These are phyloP conservation scores for Cubamyces lactineus DNA, from an alignment of 768 basidiomycete genomes.

Conservation along the genomic window DNA sequence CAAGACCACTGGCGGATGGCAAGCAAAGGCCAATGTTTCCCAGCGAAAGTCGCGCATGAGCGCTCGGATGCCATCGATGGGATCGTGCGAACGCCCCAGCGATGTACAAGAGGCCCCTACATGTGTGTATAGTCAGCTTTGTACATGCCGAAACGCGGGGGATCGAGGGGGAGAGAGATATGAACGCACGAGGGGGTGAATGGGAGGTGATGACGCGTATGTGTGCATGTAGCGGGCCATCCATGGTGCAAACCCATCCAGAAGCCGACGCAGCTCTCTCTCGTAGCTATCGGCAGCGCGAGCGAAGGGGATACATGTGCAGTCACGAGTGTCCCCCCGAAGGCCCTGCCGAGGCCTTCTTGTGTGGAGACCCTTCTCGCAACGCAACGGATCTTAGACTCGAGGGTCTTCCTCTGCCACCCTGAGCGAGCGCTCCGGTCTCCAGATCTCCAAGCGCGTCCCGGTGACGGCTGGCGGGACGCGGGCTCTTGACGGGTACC, in stretches of 20 bases:
- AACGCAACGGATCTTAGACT: not conserved
- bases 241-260: constrained; percentile 1
- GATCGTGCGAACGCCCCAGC: not conserved
- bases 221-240: not conserved
- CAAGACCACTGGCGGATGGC: constrained; percentile 1
- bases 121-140: not conserved
- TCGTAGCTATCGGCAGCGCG: not conserved
- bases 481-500: not conserved
- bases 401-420: not conserved
- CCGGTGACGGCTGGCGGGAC: not conserved
- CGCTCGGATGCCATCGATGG: constrained; percentile 16
- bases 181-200: not conserved
- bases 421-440: too few species aligned
- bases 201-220: not conserved
- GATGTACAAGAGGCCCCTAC: not conserved
- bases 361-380: not conserved
- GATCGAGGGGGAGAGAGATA: not conserved
- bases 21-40: constrained; percentile 2
- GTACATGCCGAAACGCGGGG: not conserved
- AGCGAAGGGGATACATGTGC: constrained; percentile 1
- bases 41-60: constrained; percentile 8
- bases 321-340: constrained; percentile 5
- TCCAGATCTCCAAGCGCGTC: not conserved
- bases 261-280: not conserved
- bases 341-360: not conserved